Percentiles rank a stretch among this genome's conserved stretches.
Conservation (phyloP, 2,329 filamentous ascomycete species). For the Sarocladiaceae sp. region DNA sequence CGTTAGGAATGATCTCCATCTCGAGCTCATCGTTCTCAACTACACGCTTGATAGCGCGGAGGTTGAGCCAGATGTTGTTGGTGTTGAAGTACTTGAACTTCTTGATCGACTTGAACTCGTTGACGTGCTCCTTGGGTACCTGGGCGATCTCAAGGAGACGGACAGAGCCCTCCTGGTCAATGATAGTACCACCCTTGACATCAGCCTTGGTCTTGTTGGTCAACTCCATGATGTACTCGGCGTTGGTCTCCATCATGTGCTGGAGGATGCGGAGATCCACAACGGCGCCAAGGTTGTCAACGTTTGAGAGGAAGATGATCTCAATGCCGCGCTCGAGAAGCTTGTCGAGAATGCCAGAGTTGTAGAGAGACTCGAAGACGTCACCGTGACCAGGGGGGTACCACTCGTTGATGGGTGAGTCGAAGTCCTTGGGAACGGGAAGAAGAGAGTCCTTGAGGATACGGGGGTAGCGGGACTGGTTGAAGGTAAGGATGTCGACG, state of each 20-base stretch:
- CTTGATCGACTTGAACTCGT: conserved; percentile 99
- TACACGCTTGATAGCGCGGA: conserved; percentile 95
- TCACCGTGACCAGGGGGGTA: conserved; percentile 99
- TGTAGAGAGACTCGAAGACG: conserved; percentile 99
- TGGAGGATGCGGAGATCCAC: conserved; percentile 97
- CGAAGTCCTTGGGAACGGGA: conserved; percentile 83
- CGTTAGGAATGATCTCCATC: conserved; percentile 99
- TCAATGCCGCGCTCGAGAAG: conserved; percentile 93
- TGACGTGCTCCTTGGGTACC: conserved; percentile 99
- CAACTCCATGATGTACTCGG: conserved; percentile 99
- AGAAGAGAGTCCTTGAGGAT: conserved; percentile 98
- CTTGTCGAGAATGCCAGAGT: conserved; percentile 96
- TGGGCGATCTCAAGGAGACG: conserved; percentile 98
- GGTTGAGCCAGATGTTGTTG: conserved; percentile 99
- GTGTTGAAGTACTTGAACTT: conserved; percentile 99
- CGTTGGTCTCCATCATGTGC: conserved; percentile 97
- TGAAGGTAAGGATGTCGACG: conserved; percentile 99
- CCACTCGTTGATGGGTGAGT: conserved; percentile 92
- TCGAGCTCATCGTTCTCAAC: conserved; percentile 97
- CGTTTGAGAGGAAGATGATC: conserved; percentile 98
- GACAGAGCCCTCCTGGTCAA: conserved; percentile 96
- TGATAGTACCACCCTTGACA: conserved; percentile 99
- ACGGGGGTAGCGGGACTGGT: conserved; percentile 97
- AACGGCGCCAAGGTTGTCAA: conserved; percentile 96
- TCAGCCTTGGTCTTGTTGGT: conserved; percentile 99